These are phyloP conservation scores for Arxiozyma slooffiae DNA, from an alignment of 1,139 yeast genomes.

Conservation along the genomic window DNA sequence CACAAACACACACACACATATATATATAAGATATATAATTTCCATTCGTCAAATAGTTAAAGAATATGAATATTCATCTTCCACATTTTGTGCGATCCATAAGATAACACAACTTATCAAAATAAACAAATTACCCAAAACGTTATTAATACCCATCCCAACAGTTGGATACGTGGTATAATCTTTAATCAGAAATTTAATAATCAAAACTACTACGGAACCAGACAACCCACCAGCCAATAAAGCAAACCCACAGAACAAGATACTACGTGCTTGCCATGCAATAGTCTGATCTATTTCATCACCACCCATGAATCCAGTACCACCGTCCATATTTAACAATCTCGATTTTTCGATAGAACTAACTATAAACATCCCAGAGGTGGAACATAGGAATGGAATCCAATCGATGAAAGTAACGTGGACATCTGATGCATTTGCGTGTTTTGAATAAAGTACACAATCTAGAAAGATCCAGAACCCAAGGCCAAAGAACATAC, in stretches of 20 bases:
- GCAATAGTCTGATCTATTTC: conserved; percentile 44
- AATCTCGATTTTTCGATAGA: conserved; percentile 80
- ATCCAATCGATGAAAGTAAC: conserved; percentile 92
- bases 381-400: conserved; percentile 76
- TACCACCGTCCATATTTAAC: conserved; percentile 32
- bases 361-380: conserved; percentile 88
- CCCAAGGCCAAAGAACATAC: conserved; percentile 59
- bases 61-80: conserved; percentile 90
- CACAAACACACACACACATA: not conserved
- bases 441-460: conserved; percentile 72
- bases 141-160: conserved; percentile 90
- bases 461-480: conserved; percentile 87
- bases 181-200: conserved; percentile 73
- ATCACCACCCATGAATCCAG: conserved; percentile 9
- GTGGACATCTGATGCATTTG: conserved; percentile 78
- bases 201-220: conserved; percentile 72
- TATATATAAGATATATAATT: too few species aligned
- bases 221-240: conserved; percentile 95
- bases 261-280: conserved; percentile 87
- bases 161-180: conserved; percentile 72
- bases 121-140: conserved; percentile 66
- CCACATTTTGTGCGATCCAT: conserved; percentile 91
- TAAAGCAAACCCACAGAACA: conserved; percentile 84
- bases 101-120: conserved; percentile 80
- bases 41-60: conserved; percentile 46